phyloP scores from a whole-genome alignment of 2,329 filamentous ascomycete genomes.

The Knoxdaviesia capensis region DNA sequence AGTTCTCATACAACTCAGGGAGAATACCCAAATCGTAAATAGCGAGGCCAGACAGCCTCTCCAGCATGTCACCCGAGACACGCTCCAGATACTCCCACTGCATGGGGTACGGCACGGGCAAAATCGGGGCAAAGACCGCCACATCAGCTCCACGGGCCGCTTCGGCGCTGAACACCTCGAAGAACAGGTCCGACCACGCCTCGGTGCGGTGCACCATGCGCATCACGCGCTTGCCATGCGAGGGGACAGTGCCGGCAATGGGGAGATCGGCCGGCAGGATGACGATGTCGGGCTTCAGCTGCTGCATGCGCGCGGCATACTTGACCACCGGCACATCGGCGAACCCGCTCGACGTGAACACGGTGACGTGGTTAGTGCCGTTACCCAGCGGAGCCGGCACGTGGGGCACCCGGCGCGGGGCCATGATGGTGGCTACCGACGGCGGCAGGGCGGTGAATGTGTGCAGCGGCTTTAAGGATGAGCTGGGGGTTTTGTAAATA shows the following conservation, averaged over 20 bases:
- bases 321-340: conserved; percentile 45
- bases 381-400: conserved; percentile 53
- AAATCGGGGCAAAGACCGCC: conserved; percentile 42
- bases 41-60: conserved; percentile 46
- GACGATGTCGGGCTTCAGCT: conserved; percentile 61
- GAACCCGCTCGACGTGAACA: conserved; percentile 80
- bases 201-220: conserved; percentile 80
- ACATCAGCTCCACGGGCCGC: conserved; percentile 12
- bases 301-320: conserved; percentile 44
- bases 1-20: conserved; percentile 38
- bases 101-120: conserved; percentile 53
- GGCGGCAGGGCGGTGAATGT: conserved; percentile 56
- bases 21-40: conserved; percentile 58
- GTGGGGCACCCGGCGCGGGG: conserved; percentile 57
- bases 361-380: conserved; percentile 47
- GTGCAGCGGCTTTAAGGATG: conserved; percentile 39
- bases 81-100: conserved; percentile 67
- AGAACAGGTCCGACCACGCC: conserved; percentile 54
- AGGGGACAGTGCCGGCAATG: conserved; percentile 28
- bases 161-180: conserved; percentile 17
- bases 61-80: conserved; percentile 41
- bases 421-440: conserved; percentile 48
- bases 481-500: conserved; percentile 20
- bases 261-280: conserved; percentile 58
- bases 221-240: conserved; percentile 42